These are phyloP conservation scores for Aspergillus carbonarius DNA, from an alignment of 2,329 filamentous ascomycete genomes.

Conservation along the genomic window DNA sequence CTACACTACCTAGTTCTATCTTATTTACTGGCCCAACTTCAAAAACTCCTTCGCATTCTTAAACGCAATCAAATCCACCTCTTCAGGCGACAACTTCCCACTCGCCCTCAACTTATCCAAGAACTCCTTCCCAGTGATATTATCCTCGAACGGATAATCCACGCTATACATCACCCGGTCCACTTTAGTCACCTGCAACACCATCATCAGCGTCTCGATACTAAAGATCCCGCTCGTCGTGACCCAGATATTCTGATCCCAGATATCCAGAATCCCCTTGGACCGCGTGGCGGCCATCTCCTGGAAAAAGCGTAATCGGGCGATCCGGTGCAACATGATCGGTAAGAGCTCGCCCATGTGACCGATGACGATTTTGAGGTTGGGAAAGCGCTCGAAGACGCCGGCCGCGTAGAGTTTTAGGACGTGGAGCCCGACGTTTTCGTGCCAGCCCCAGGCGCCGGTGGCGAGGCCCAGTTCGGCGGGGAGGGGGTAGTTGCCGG, in stretches of 20 bases:
- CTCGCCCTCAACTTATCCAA: constrained; percentile 51
- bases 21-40: not conserved
- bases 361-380: constrained; percentile 55
- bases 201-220: constrained; percentile 6
- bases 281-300: constrained; percentile 21
- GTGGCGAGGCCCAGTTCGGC: constrained; percentile 21
- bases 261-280: constrained; percentile 39
- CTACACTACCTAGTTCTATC: too few species aligned
- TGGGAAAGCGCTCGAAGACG: constrained; percentile 56
- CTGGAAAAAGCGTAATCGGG: constrained; percentile 31
- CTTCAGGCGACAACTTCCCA: constrained; percentile 50
- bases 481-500: constrained; percentile 35
- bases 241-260: constrained; percentile 26
- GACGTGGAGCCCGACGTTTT: constrained; percentile 37
- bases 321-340: constrained; percentile 51
- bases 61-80: constrained; percentile 52
- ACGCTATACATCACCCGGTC: constrained; percentile 14
- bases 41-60: constrained; percentile 54
- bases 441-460: constrained; percentile 39
- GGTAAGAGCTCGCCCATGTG: constrained; percentile 57
- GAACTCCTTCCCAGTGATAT: constrained; percentile 50
- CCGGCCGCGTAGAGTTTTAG: constrained; percentile 51
- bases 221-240: constrained; percentile 13
- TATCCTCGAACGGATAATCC: constrained; percentile 50
- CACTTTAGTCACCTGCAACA: constrained; percentile 3